These are phyloP conservation scores for Citrus reticulata DNA, from an alignment of 345 rosid species.

Conservation along the genomic window DNA sequence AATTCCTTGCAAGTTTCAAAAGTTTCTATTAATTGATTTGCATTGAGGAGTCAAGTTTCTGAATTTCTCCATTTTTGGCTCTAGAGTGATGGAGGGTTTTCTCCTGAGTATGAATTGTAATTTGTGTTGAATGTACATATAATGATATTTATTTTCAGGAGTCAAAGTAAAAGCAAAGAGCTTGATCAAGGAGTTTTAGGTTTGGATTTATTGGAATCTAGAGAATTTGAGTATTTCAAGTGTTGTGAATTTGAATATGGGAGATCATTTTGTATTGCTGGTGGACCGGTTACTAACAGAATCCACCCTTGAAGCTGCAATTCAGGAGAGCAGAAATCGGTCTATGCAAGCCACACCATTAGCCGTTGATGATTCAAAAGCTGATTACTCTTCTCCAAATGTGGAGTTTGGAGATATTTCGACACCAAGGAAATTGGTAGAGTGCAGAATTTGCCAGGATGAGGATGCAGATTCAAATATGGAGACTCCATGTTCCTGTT, in stretches of 20 bases:
- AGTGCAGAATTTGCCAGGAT: slow-evolving; percentile 94
- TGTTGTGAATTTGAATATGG: slow-evolving; percentile 42
- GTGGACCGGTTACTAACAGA: slow-evolving; percentile 88
- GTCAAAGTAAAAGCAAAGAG: slow-evolving; percentile 18
- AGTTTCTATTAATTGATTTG: slow-evolving; percentile 4
- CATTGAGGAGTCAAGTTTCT: not conserved
- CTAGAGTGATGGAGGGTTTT: slow-evolving; percentile 1
- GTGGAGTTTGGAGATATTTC: slow-evolving; percentile 43
- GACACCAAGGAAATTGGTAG: slow-evolving; percentile 49
- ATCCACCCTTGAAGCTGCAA: slow-evolving; percentile 76
- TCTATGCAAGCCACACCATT: slow-evolving; percentile 38
- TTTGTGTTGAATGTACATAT: not conserved
- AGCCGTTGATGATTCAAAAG: slow-evolving; percentile 25
- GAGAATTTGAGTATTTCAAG: not conserved
- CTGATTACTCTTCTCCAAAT: slow-evolving; percentile 21
- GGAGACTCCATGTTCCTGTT: slow-evolving; percentile 92
- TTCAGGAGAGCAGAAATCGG: slow-evolving; percentile 65
- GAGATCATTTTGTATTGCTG: slow-evolving; percentile 88
- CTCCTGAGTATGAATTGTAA: not conserved
- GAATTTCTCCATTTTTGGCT: slow-evolving; percentile 1
- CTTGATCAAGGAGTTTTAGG: slow-evolving; percentile 14
- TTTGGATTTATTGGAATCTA: slow-evolving; percentile 2
- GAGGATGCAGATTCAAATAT: slow-evolving; percentile 77
- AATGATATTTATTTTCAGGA: slow-evolving; percentile 17
- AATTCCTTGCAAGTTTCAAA: not conserved